Evolutionary conservation across 352 stramenopile genomes (phyloP).

Genomic region (Globisporangium yorkense): DNA sequence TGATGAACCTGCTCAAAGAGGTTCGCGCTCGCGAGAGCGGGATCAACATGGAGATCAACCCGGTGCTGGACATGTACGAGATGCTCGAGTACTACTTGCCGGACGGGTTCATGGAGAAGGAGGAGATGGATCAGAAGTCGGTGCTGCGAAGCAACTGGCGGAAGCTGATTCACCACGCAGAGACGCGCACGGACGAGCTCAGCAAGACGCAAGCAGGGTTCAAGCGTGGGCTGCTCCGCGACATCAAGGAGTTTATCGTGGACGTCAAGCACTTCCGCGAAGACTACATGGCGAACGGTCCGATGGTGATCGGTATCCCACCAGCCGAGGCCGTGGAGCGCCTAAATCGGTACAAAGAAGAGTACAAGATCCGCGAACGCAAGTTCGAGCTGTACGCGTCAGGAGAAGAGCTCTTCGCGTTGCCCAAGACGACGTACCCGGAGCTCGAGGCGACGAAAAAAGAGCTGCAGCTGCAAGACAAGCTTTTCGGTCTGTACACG

Average conservation of each 20-base stretch:
- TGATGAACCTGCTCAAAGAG: constrained; percentile 97
- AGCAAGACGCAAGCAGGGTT: constrained; percentile 94
- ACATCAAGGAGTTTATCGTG: constrained; percentile 96
- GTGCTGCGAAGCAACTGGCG: constrained; percentile 96
- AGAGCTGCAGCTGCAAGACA: constrained; percentile 92
- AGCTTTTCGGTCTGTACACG: constrained; percentile 95
- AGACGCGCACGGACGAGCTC: constrained; percentile 93
- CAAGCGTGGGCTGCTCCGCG: constrained; percentile 93
- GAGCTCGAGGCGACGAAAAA: constrained; percentile 97
- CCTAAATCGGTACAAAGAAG: constrained; percentile 96
- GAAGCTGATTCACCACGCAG: constrained; percentile 94
- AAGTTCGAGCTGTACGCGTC: constrained; percentile 97
- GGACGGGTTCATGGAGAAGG: constrained; percentile 97
- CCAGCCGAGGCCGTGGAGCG: constrained; percentile 96
- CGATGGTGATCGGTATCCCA: constrained; percentile 96
- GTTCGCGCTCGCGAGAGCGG: constrained; percentile 95
- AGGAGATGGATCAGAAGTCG: constrained; percentile 99
- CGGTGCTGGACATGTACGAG: constrained; percentile 98
- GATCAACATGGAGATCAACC: constrained; percentile 98
- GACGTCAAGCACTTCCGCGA: constrained; percentile 95
- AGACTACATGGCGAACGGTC: constrained; percentile 96
- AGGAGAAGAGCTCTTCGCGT: constrained; percentile 96
- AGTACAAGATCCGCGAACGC: constrained; percentile 96
- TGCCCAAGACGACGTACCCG: constrained; percentile 95
- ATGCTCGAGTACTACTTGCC: constrained; percentile 94